These are phyloP conservation scores for Microdochium paspali DNA, from an alignment of 2,329 filamentous ascomycete species.

Conservation along the genomic window DNA sequence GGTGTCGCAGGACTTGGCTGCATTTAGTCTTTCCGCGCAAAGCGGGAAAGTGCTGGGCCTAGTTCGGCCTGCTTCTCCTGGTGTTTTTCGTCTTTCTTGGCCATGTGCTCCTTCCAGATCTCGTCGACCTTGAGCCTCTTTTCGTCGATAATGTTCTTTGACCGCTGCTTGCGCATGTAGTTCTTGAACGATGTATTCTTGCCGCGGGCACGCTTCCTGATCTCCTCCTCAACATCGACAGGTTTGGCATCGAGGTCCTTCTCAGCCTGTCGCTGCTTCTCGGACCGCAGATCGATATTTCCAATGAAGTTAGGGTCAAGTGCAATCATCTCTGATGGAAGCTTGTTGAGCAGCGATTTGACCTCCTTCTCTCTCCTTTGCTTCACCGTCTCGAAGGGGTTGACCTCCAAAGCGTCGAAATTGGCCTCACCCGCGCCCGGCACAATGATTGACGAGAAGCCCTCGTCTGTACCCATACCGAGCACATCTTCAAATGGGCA, in stretches of 20 bases:
- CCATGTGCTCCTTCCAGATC: conserved; percentile 63
- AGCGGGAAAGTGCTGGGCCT: conserved; percentile 78
- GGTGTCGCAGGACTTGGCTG: background rate
- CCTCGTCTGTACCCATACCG: conserved; percentile 72
- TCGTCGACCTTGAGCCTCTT: conserved; percentile 81
- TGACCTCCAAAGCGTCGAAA: conserved; percentile 86
- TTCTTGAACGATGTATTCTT: conserved; percentile 85
- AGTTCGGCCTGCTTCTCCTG: conserved; percentile 62
- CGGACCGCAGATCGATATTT: conserved; percentile 71
- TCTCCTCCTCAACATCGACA: conserved; percentile 46
- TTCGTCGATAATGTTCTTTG: conserved; percentile 93
- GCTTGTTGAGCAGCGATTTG: conserved; percentile 81
- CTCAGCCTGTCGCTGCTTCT: conserved; percentile 68
- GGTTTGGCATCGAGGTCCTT: conserved; percentile 68
- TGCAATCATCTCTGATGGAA: conserved; percentile 94
- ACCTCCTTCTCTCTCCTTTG: conserved; percentile 92
- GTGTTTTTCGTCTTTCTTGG: conserved; percentile 53
- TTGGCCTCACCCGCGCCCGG: conserved; percentile 96
- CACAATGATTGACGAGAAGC: conserved; percentile 83
- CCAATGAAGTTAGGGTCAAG: conserved; percentile 89
- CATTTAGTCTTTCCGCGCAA: conserved; percentile 59
- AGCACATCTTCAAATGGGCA: conserved; percentile 93
- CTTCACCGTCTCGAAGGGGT: conserved; percentile 89
- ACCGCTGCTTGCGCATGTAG: conserved; percentile 83
- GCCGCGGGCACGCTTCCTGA: conserved; percentile 71